Percentiles rank a stretch among this genome's conserved stretches.
Conservation (phyloP, 2,329 filamentous ascomycete genomes). For the Epichloe gansuensis region DNA sequence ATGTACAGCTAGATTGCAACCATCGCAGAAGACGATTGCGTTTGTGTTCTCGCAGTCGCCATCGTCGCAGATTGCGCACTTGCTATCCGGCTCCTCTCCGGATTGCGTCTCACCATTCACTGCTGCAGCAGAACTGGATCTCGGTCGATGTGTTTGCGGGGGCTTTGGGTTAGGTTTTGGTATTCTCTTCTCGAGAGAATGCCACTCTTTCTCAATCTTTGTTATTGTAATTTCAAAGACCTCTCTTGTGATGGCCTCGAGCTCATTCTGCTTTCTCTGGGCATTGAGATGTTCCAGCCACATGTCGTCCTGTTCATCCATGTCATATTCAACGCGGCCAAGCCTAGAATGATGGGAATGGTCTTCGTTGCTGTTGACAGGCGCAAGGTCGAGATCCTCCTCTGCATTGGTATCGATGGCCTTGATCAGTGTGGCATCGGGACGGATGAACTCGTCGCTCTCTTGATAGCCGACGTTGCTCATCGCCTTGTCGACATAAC, state of each 20-base stretch:
- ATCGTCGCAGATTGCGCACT: slow-evolving; percentile 95
- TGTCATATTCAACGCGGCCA: slow-evolving; percentile 92
- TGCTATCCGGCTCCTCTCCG: slow-evolving; percentile 91
- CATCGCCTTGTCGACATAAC: slow-evolving; percentile 94
- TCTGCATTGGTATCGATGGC: slow-evolving; percentile 45
- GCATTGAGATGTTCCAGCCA: slow-evolving; percentile 81
- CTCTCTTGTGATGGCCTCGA: slow-evolving; percentile 78
- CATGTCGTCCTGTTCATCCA: slow-evolving; percentile 98
- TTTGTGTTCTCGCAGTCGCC: slow-evolving; percentile 99
- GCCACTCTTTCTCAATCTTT: slow-evolving; percentile 98
- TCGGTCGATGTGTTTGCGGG: slow-evolving; percentile 81
- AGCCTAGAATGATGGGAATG: slow-evolving; percentile 30
- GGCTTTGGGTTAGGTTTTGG: slow-evolving; percentile 95
- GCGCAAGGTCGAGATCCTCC: slow-evolving; percentile 40
- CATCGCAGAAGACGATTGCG: slow-evolving; percentile 97
- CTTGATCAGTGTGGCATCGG: slow-evolving; percentile 59
- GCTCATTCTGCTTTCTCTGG: slow-evolving; percentile 58
- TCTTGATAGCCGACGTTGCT: slow-evolving; percentile 93
- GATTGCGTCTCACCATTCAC: slow-evolving; percentile 79
- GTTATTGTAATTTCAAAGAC: slow-evolving; percentile 97
- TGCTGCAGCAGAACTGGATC: slow-evolving; percentile 86
- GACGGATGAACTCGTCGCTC: slow-evolving; percentile 74
- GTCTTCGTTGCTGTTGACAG: slow-evolving; percentile 17
- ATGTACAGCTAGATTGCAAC: slow-evolving; percentile 92
- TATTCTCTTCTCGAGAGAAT: slow-evolving; percentile 88